phyloP scores from a whole-genome alignment of 1,284 basidiomycete genomes.

The Cerrena zonata region DNA sequence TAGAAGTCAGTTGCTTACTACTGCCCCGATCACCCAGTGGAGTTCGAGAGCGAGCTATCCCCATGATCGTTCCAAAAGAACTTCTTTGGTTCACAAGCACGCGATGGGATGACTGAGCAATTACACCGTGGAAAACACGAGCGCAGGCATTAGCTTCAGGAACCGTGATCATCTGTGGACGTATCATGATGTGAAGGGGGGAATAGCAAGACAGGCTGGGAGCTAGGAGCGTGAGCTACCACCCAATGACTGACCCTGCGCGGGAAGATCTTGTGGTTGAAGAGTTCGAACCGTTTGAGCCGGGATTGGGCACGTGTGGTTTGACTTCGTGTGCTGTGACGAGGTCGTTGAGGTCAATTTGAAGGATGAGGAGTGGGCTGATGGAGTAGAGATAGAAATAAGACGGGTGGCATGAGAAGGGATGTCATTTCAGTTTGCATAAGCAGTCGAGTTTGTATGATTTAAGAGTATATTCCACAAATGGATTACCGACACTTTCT shows the following conservation, averaged over 20 bases:
- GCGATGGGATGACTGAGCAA: slow-evolving; percentile 2
- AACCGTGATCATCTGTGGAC: neutral
- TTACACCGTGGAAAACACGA: neutral
- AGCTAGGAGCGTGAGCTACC: neutral
- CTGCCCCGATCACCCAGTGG: neutral
- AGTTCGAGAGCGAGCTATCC: neutral
- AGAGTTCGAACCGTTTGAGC: too few relatives aligned
- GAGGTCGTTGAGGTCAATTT: too few relatives aligned
- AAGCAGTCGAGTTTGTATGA: too few relatives aligned
- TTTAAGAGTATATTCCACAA: too few relatives aligned
- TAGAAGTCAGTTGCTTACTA: neutral
- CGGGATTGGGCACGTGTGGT: too few relatives aligned
- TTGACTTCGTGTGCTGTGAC: too few relatives aligned
- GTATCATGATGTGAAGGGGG: neutral
- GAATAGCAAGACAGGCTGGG: neutral
- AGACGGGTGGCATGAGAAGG: neutral
- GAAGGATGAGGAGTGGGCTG: too few relatives aligned
- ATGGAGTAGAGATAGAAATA: neutral
- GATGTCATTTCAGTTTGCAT: too few relatives aligned
- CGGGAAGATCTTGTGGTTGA: neutral
- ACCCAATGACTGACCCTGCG: neutral
- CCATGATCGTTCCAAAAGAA: slow-evolving; percentile 2
- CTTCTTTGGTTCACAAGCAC: neutral
- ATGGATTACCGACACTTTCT: too few relatives aligned
- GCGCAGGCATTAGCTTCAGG: neutral